Conservation (phyloP, 768 basidiomycete species). For the Rhodotorula sphaerocarpa region DNA sequence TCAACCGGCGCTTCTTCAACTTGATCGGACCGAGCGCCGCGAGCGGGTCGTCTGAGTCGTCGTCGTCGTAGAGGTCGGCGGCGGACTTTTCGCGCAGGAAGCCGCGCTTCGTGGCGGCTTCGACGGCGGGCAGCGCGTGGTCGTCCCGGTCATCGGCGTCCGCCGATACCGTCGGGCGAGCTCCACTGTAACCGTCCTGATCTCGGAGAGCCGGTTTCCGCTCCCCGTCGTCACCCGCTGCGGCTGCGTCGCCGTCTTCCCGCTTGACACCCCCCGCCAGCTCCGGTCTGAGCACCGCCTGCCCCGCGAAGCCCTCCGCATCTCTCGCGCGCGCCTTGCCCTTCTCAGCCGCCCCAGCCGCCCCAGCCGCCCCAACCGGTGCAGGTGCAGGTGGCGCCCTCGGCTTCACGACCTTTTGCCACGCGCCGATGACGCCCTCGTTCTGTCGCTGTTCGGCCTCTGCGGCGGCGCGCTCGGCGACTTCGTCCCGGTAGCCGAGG, state of each 20-base stretch:
- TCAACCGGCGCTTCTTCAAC: constrained; percentile 29
- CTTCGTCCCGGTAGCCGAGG: constrained; percentile 70
- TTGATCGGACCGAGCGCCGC: constrained; percentile 6
- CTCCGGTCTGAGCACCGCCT: background rate
- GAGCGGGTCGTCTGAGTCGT: constrained; percentile 18
- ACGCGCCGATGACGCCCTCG: constrained; percentile 30
- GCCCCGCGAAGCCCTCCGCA: background rate
- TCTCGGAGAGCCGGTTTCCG: background rate
- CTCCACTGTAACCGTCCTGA: no score
- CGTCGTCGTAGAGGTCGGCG: background rate
- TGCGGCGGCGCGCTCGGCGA: constrained; percentile 61
- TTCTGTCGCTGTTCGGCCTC: constrained; percentile 47
- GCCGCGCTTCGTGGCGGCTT: background rate
- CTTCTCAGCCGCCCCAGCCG: background rate
- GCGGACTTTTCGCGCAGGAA: constrained; percentile 20
- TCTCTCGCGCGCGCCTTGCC: background rate
- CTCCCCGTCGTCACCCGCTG: no score
- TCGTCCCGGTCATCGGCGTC: background rate
- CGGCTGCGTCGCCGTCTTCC: background rate
- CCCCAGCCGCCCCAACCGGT: background rate
- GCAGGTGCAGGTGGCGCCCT: background rate
- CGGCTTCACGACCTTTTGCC: constrained; percentile 26
- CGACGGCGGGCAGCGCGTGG: no score
- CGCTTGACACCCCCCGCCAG: background rate
- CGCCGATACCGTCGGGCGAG: no score